Percentiles rank a stretch among this genome's conserved stretches.
These are phyloP conservation scores for Tuctoria greenei DNA, from an alignment of 176 grass and related monocot species.

Conservation along the genomic window DNA sequence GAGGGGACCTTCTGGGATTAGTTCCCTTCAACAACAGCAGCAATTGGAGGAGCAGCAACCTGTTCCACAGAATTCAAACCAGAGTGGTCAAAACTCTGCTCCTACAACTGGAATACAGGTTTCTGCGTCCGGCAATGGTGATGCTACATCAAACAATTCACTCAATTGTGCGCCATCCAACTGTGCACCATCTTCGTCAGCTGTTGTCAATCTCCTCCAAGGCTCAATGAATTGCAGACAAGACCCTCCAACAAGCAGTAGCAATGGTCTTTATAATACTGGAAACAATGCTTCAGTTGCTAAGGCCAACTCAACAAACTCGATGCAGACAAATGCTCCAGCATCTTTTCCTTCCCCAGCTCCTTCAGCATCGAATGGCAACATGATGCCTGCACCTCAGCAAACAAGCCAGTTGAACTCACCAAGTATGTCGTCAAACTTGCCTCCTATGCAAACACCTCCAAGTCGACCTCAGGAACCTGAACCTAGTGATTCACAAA, in stretches of 20 bases:
- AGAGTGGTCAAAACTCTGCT: constrained; percentile 56
- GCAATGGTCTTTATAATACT: constrained; percentile 39
- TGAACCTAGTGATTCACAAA: constrained; percentile 64
- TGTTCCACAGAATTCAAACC: constrained; percentile 63
- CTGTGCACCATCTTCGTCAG: constrained; percentile 34
- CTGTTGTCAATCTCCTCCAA: constrained; percentile 40
- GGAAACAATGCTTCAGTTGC: constrained; percentile 37
- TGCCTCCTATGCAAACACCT: constrained; percentile 53
- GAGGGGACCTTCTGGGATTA: constrained; percentile 59
- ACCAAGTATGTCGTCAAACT: constrained; percentile 25
- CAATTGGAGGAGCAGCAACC: constrained; percentile 56
- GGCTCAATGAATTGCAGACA: constrained; percentile 57
- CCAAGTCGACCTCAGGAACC: constrained; percentile 43
- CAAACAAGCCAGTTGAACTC: constrained; percentile 45
- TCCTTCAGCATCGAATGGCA: constrained; percentile 49
- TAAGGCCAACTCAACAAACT: constrained; percentile 43
- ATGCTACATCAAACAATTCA: constrained; percentile 37
- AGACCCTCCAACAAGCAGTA: constrained; percentile 46
- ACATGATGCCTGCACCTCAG: constrained; percentile 52
- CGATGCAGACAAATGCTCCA: constrained; percentile 47
- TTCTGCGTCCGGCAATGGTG: constrained; percentile 48
- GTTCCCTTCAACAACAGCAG: constrained; percentile 45
- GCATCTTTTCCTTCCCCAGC: constrained; percentile 41
- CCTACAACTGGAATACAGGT: constrained; percentile 35
- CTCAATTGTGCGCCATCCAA: constrained; percentile 48